These are phyloP conservation scores for Fremontodendron californicum DNA, from an alignment of 345 rosid species.

Conservation along the genomic window DNA sequence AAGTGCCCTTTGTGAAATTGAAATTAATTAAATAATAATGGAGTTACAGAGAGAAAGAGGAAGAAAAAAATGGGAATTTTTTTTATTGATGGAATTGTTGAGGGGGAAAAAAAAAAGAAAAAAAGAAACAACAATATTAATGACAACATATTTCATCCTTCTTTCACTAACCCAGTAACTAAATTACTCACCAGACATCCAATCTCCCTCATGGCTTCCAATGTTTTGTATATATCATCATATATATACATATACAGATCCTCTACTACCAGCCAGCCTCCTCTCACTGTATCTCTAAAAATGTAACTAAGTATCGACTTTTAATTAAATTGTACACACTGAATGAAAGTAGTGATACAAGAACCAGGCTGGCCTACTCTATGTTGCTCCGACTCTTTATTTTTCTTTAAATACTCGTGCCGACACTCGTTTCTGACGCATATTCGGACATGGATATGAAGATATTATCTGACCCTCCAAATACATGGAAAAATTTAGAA, in stretches of 20 bases:
- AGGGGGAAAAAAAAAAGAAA: slow-evolving; percentile 13
- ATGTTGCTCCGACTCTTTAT: too few relatives aligned
- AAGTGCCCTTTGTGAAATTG: neutral
- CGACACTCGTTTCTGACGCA: too few relatives aligned
- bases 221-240: slow-evolving; percentile 47
- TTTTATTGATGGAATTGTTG: slow-evolving; percentile 50
- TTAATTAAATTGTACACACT: slow-evolving; percentile 41
- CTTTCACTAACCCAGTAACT: slow-evolving; percentile 44
- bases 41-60: neutral
- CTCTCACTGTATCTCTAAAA: slow-evolving; percentile 31
- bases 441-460: too few relatives aligned
- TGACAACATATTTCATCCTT: slow-evolving; percentile 41
- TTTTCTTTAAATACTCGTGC: too few relatives aligned
- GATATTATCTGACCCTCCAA: too few relatives aligned
- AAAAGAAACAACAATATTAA: slow-evolving; percentile 38
- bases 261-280: slow-evolving; percentile 39
- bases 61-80: slow-evolving; percentile 30
- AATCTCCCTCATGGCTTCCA: slow-evolving; percentile 38
- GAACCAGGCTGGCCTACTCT: slow-evolving; percentile 47
- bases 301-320: slow-evolving; percentile 24
- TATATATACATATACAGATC: slow-evolving; percentile 51
- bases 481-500: too few relatives aligned
- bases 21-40: neutral
- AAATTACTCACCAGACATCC: slow-evolving; percentile 48
- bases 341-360: slow-evolving; percentile 31